These are phyloP conservation scores for Vanrija pseudolonga DNA, from an alignment of 1,284 basidiomycete species.

Conservation along the genomic window DNA sequence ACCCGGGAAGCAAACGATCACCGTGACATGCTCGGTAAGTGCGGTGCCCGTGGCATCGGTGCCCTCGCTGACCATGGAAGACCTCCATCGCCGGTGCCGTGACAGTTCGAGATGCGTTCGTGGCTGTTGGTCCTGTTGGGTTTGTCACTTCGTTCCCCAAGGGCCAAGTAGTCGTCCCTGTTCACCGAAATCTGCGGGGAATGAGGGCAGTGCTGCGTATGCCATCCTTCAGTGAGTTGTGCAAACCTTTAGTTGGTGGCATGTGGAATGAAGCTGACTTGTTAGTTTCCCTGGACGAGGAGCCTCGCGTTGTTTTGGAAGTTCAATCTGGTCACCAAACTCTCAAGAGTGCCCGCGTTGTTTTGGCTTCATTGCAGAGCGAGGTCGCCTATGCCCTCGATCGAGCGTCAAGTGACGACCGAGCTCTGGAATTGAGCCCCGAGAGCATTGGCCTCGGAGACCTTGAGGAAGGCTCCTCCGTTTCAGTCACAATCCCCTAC, in stretches of 20 bases:
- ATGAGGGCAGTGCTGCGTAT: constrained; percentile 26
- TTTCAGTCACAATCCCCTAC: constrained; percentile 29
- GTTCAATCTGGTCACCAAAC: constrained; percentile 19
- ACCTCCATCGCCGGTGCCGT: constrained; percentile 29
- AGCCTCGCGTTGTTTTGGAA: constrained; percentile 30
- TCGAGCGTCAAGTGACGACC: constrained; percentile 6
- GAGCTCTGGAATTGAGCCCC: constrained; percentile 5
- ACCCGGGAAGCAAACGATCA: constrained; percentile 34
- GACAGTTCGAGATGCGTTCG: constrained; percentile 14
- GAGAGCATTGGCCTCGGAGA: constrained; percentile 18
- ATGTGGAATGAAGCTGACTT: not conserved
- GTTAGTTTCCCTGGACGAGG: constrained; percentile 38
- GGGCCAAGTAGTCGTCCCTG: constrained; percentile 9
- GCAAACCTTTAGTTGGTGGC: not conserved
- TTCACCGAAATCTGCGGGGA: constrained; percentile 25
- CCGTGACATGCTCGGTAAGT: constrained; percentile 34
- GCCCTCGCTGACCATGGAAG: constrained; percentile 11
- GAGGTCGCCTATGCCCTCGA: constrained; percentile 25
- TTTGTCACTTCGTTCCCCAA: constrained; percentile 17
- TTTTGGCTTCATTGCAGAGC: constrained; percentile 17
- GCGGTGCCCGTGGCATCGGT: not conserved
- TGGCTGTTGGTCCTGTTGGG: constrained; percentile 21
- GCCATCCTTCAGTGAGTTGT: constrained; percentile 33
- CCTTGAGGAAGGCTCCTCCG: constrained; percentile 8
- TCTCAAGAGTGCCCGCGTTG: constrained; percentile 17